phyloP scores from a whole-genome alignment of 441 rosid species.

The Capsella rubella region DNA sequence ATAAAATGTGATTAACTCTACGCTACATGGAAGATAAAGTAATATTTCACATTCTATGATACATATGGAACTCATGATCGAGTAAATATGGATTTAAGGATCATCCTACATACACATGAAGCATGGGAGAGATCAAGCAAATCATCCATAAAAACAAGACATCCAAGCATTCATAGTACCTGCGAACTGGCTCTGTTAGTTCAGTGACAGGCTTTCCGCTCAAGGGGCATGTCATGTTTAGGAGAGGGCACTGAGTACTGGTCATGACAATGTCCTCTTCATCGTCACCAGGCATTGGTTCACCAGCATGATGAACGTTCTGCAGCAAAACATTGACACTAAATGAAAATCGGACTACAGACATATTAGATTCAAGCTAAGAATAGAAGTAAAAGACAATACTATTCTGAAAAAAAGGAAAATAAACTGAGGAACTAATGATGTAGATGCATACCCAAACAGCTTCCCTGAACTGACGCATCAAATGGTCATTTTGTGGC shows the following conservation, averaged over 20 bases:
- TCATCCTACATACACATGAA: slow-evolving; percentile 16
- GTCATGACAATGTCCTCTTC: slow-evolving; percentile 93
- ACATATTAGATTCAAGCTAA: slow-evolving; percentile 13
- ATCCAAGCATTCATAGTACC: slow-evolving; percentile 51
- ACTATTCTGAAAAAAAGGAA: not conserved
- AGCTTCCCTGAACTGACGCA: slow-evolving; percentile 81
- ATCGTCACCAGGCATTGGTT: slow-evolving; percentile 95
- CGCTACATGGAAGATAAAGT: not conserved
- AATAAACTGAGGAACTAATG: not conserved
- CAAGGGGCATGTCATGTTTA: slow-evolving; percentile 79
- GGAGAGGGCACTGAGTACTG: slow-evolving; percentile 76
- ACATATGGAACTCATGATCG: not conserved
- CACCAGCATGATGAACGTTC: slow-evolving; percentile 91
- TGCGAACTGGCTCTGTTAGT: slow-evolving; percentile 83
- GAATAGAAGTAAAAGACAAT: not conserved
- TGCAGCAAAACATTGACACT: slow-evolving; percentile 48
- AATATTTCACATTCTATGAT: slow-evolving; percentile 1
- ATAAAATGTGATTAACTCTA: slow-evolving; percentile 18
- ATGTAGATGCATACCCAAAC: slow-evolving; percentile 68
- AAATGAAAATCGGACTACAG: not conserved
- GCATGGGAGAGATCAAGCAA: slow-evolving; percentile 13
- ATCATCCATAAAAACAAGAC: slow-evolving; percentile 2
- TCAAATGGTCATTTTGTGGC: slow-evolving; percentile 55
- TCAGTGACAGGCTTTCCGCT: slow-evolving; percentile 82
- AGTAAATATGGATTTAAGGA: not conserved